Evolutionary conservation across 805 yeast species (phyloP).

Genomic region (Danielozyma ontarioensis): DNA sequence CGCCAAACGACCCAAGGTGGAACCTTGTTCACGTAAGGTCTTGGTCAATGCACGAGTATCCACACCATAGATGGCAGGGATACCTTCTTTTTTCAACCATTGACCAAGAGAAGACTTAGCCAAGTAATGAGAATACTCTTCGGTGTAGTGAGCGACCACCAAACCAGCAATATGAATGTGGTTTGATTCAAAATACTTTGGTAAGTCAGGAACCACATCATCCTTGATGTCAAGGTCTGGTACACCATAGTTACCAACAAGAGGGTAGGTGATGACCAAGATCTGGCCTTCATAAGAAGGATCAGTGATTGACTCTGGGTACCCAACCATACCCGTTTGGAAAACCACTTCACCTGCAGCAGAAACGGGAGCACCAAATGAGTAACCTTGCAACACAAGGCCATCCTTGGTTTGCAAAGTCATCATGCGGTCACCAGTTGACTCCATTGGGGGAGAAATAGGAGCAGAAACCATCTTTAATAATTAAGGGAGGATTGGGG

Average conservation of each 20-base stretch:
- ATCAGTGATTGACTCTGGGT: constrained; percentile 96
- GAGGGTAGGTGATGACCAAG: constrained; percentile 90
- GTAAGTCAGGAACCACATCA: constrained; percentile 69
- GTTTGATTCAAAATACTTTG: constrained; percentile 89
- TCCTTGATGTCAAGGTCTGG: constrained; percentile 71
- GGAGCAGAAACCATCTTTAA: constrained; percentile 56
- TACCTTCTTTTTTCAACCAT: constrained; percentile 87
- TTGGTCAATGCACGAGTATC: constrained; percentile 96
- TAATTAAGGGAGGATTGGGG: not conserved
- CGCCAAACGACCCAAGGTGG: constrained; percentile 85
- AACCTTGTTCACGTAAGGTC: constrained; percentile 86
- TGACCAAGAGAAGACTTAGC: constrained; percentile 89
- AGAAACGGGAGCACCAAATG: constrained; percentile 88
- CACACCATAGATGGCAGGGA: constrained; percentile 97
- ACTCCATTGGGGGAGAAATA: constrained; percentile 84
- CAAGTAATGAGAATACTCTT: constrained; percentile 88
- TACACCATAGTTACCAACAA: constrained; percentile 98
- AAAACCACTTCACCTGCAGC: constrained; percentile 97
- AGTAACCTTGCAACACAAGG: constrained; percentile 82
- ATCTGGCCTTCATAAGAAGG: constrained; percentile 98
- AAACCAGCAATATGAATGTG: constrained; percentile 95
- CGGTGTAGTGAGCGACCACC: constrained; percentile 95
- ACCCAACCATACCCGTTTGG: constrained; percentile 99
- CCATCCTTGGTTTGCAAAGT: constrained; percentile 89
- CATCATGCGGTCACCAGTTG: constrained; percentile 76